Percentiles rank a stretch among this genome's conserved stretches.
Conservation (phyloP, 2,329 filamentous ascomycete genomes). For the Graphilbum ipis-grandicollis region DNA sequence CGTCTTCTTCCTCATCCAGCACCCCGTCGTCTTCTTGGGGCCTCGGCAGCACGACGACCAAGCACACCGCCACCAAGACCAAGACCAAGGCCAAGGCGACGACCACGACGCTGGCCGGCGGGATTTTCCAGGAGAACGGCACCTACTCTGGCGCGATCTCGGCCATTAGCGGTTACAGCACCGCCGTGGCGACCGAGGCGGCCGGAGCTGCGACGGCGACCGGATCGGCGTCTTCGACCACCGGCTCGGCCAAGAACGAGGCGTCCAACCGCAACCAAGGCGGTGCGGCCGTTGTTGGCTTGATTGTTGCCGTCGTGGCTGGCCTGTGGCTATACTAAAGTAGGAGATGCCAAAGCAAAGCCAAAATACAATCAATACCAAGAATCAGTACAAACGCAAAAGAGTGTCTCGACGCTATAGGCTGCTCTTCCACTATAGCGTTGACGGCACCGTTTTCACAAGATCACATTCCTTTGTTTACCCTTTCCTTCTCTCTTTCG, state of each 20-base stretch:
- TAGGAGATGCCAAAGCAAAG: not conserved
- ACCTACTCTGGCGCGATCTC: slow-evolving; percentile 7
- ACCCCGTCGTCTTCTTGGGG: slow-evolving; percentile 13
- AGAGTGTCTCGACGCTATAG: no score
- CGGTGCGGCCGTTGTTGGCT: slow-evolving; percentile 31
- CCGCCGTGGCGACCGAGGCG: not conserved
- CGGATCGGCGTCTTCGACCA: slow-evolving; percentile 8
- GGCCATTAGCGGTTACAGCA: not conserved
- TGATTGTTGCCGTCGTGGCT: slow-evolving; percentile 37
- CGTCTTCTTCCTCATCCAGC: slow-evolving; percentile 13
- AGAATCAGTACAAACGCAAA: not conserved
- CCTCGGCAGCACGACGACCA: slow-evolving; percentile 7
- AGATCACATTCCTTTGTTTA: no score
- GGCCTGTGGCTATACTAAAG: slow-evolving; percentile 28
- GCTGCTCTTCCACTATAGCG: no score
- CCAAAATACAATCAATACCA: not conserved
- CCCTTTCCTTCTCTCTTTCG: not conserved
- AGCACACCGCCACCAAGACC: slow-evolving; percentile 4
- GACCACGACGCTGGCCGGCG: slow-evolving; percentile 18
- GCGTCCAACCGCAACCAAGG: slow-evolving; percentile 26
- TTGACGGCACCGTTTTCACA: no score
- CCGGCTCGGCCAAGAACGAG: slow-evolving; percentile 20
- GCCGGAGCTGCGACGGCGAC: slow-evolving; percentile 10
- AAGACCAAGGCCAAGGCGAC: not conserved
- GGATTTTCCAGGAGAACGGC: slow-evolving; percentile 37